Percentiles rank a stretch among this genome's conserved stretches.
phyloP scores from a whole-genome alignment of 2,329 filamentous ascomycete species.

The Calonectria fujianensis region DNA sequence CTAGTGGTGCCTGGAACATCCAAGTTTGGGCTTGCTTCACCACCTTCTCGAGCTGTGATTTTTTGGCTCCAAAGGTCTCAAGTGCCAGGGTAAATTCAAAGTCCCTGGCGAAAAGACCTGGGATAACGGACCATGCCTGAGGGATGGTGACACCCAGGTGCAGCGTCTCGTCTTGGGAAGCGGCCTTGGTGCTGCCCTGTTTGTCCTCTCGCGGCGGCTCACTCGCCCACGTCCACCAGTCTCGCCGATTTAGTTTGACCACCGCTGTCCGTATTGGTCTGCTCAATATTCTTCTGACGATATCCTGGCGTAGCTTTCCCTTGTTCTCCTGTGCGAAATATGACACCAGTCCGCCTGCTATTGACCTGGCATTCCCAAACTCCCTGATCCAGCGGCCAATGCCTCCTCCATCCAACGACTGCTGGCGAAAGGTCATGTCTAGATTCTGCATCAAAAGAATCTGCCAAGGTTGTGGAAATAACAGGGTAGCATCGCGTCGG shows the following conservation, averaged over 20 bases:
- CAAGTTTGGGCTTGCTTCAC: constrained; percentile 10
- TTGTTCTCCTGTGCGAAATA: neutral
- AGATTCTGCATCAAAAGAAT: constrained; percentile 28
- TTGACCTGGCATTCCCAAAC: constrained; percentile 15
- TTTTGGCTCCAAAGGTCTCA: constrained; percentile 30
- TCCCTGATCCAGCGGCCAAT: constrained; percentile 8
- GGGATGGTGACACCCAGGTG: neutral
- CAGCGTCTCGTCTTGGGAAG: neutral
- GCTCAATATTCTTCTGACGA: constrained; percentile 21
- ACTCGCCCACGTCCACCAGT: constrained; percentile 33
- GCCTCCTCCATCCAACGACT: neutral
- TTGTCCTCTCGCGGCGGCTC: constrained; percentile 6
- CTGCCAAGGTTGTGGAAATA: constrained; percentile 36
- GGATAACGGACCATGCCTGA: neutral
- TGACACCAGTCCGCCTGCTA: constrained; percentile 6
- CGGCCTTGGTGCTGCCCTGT: neutral
- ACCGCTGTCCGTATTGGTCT: neutral
- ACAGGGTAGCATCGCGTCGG: neutral
- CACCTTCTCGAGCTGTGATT: constrained; percentile 20
- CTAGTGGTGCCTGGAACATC: constrained; percentile 9
- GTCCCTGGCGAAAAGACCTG: constrained; percentile 9
- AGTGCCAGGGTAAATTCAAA: constrained; percentile 20
- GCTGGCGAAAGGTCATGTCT: constrained; percentile 27
- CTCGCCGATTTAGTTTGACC: constrained; percentile 31
- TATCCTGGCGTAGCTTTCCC: neutral